Evolutionary conservation across 2,329 filamentous ascomycete genomes (phyloP).

Genomic region (Fusarium concolor): DNA sequence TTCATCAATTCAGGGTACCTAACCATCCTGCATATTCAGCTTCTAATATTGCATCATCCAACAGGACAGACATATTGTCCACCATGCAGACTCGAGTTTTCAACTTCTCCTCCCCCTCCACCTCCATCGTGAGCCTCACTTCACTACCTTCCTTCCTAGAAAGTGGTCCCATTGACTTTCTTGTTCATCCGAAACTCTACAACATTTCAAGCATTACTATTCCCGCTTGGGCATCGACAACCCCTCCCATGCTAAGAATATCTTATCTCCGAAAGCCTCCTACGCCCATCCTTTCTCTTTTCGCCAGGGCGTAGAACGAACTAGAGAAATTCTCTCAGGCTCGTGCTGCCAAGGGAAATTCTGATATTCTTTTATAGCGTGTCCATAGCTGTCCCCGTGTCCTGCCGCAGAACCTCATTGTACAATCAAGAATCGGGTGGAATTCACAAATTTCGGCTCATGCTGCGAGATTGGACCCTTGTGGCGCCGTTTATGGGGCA

Average conservation of each 20-base stretch:
- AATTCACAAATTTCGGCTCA: slow-evolving; percentile 40
- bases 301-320: slow-evolving; percentile 5
- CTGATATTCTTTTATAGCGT: background rate
- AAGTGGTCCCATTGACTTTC: background rate
- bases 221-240: slow-evolving; percentile 28
- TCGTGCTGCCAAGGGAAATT: slow-evolving; percentile 2
- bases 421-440: slow-evolving; percentile 3
- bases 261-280: background rate
- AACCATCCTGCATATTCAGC: slow-evolving; percentile 16
- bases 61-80: background rate
- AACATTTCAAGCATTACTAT: background rate
- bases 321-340: slow-evolving; percentile 12
- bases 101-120: background rate
- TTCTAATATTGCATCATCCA: slow-evolving; percentile 16
- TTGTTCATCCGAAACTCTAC: slow-evolving; percentile 17
- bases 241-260: slow-evolving; percentile 3
- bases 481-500: slow-evolving; percentile 39
- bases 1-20: slow-evolving; percentile 19
- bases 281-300: slow-evolving; percentile 23
- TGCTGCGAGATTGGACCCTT: slow-evolving; percentile 36
- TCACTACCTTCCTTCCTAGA: background rate
- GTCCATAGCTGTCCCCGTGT: background rate
- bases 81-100: background rate
- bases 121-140: slow-evolving; percentile 23
- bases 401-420: slow-evolving; percentile 7